Evolutionary conservation across 257 asterid genomes (phyloP).

Genomic region (Solanum acaule): DNA sequence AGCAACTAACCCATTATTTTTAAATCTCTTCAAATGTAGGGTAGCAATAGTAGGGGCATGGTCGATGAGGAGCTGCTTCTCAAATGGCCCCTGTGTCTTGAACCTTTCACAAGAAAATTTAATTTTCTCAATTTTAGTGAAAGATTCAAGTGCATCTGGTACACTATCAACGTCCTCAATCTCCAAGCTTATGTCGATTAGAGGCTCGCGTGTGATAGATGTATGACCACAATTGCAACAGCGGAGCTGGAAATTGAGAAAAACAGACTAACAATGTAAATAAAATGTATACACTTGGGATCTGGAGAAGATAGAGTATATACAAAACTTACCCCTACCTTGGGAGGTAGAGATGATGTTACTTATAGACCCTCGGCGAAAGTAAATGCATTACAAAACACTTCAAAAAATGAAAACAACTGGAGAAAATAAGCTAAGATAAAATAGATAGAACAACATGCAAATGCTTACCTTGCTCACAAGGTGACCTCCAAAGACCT

Average conservation of each 20-base stretch:
- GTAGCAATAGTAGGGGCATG: conserved; percentile 47
- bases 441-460: too few species aligned
- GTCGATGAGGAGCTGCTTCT: conserved; percentile 67
- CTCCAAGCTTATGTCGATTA: conserved; percentile 83
- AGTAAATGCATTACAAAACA: too few species aligned
- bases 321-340: too few species aligned
- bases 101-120: conserved; percentile 78
- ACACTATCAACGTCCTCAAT: conserved; percentile 51
- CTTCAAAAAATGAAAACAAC: too few species aligned
- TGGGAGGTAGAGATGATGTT: too few species aligned
- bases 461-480: conserved; percentile 29
- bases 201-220: conserved; percentile 66
- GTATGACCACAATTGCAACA: conserved; percentile 75
- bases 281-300: too few species aligned
- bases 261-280: not conserved
- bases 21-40: conserved; percentile 81
- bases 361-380: too few species aligned
- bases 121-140: conserved; percentile 68
- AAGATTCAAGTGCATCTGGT: conserved; percentile 53
- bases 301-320: too few species aligned
- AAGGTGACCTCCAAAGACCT: conserved; percentile 73
- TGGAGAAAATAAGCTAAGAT: too few species aligned
- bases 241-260: conserved; percentile 39
- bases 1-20: conserved; percentile 51
- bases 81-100: conserved; percentile 54